Percentiles rank a stretch among this genome's conserved stretches.
Conservation (phyloP, 495 filamentous ascomycete genomes). For the Filosporella fistucella region DNA sequence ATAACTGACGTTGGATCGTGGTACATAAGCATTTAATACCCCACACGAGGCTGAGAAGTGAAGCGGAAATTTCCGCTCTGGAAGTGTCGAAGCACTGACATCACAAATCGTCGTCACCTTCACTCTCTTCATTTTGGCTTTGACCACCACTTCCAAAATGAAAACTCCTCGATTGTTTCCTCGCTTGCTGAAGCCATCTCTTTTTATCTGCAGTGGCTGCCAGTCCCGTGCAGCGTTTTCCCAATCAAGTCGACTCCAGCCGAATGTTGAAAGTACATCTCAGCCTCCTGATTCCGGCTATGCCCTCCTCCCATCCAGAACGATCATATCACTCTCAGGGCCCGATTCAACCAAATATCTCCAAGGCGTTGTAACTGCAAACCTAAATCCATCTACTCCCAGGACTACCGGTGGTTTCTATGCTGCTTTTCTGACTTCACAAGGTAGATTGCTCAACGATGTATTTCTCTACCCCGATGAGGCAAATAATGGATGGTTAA, state of each 20-base stretch:
- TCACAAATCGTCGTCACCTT: background rate
- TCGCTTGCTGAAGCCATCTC: background rate
- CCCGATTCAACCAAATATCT: slow-evolving; percentile 77
- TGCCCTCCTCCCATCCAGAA: slow-evolving; percentile 60
- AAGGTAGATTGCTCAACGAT: slow-evolving; percentile 80
- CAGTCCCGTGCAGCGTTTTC: background rate
- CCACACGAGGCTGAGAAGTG: slow-evolving; percentile 15
- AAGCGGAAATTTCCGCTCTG: slow-evolving; percentile 4
- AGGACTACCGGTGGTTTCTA: slow-evolving; percentile 53
- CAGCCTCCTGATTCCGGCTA: slow-evolving; percentile 40
- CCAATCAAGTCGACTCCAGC: background rate
- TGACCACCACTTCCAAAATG: slow-evolving; percentile 11
- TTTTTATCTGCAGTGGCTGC: slow-evolving; percentile 16
- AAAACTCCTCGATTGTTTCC: slow-evolving; percentile 6
- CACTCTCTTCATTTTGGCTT: too few relatives aligned
- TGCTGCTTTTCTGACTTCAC: slow-evolving; percentile 77
- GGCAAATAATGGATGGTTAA: slow-evolving; percentile 47
- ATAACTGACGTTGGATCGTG: too few relatives aligned
- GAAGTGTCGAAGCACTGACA: background rate
- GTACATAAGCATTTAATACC: too few relatives aligned
- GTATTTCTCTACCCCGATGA: slow-evolving; percentile 74
- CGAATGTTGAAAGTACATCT: slow-evolving; percentile 4
- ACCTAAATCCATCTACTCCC: slow-evolving; percentile 45
- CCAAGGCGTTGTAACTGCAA: slow-evolving; percentile 79
- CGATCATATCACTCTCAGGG: slow-evolving; percentile 74